These are phyloP conservation scores for Saccharomycopsis synnaedendra DNA, from an alignment of 805 yeast species.

Conservation along the genomic window DNA sequence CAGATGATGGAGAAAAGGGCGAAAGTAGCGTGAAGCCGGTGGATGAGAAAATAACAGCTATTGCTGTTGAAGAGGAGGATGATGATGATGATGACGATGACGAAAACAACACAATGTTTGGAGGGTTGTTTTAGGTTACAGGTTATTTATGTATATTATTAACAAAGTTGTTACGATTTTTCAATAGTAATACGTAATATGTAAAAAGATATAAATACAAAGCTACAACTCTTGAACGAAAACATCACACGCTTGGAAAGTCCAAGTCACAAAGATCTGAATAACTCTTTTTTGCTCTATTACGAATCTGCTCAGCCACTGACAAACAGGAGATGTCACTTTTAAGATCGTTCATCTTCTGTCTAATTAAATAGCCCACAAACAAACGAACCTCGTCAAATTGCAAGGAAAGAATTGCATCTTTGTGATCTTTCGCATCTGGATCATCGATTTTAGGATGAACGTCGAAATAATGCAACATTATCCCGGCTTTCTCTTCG, in stretches of 20 bases:
- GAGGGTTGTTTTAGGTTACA: no score
- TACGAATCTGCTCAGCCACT: constrained; percentile 12
- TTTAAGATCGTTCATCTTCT: constrained; percentile 8
- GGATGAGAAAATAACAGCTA: not conserved
- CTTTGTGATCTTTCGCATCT: not conserved
- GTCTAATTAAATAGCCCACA: constrained; percentile 9
- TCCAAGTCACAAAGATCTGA: constrained; percentile 15
- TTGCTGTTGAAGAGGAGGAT: constrained; percentile 23
- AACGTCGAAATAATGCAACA: constrained; percentile 9
- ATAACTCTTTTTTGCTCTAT: constrained; percentile 13
- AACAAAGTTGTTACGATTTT: no score
- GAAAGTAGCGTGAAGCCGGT: constrained; percentile 16
- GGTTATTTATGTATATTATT: no score
- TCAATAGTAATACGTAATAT: no score
- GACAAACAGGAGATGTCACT: constrained; percentile 6
- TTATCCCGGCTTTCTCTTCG: constrained; percentile 9
- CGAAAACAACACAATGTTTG: no score
- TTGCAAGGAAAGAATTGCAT: not conserved
- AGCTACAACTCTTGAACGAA: not conserved
- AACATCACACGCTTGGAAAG: constrained; percentile 10
- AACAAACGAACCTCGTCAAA: constrained; percentile 11
- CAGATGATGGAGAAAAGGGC: constrained; percentile 23
- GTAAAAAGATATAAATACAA: not conserved
- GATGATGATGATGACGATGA: constrained; percentile 23
- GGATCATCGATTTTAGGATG: not conserved